Evolutionary conservation across 1,284 basidiomycete genomes (phyloP), one percentile per base, ranked within the genome.

Genomic region (Ceratobasidium theobromae): DNA sequence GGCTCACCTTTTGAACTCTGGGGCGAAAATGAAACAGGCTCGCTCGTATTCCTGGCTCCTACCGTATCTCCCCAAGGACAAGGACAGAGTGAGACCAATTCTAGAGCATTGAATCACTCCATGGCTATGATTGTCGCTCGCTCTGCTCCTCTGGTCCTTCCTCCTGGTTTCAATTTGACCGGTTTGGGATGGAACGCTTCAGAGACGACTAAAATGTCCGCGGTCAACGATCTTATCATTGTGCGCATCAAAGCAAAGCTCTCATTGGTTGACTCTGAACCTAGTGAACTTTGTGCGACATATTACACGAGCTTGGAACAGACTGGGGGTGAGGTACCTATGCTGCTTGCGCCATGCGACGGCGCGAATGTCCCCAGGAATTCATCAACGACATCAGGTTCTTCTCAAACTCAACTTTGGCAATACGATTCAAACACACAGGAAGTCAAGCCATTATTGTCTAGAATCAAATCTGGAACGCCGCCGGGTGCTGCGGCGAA

Each of bases 391-490:
- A 2, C 46, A 6, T n/a, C 23, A 5, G 33, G 40, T 18, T 8
- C 25, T 16, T 27, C 58, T 2, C 38, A 53, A 32, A 65, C 60
- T 23, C 60, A 65, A 35, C 60, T 65, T 51, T 65, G 60, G 60
- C 60, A 53, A 27, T 65, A 65, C 21, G 51, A 65, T 23, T 51
- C 51, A 16, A 33, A 16, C 14, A 65, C 60, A 21, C 48, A n/a
- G 14, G 60, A 65, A 27, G 4, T 65, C 6, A 38, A 32, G 18
- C 60, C 60, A 11, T 16, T 53, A 23, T 8, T 65, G n/a, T 16
- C 14, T 8, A 30, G 27, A 30, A 16, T 49, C 23, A 30, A 40
- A 23, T 21, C 35, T 35, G 53, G 16, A 14, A 1, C 28, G 14
- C 1, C 40, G 23, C 27, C 27, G 27, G 12, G 35, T 38, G 4